Base-by-base conservation (phyloP, 2,329 filamentous ascomycete genomes). In the Diaporthe sp. region DNA sequence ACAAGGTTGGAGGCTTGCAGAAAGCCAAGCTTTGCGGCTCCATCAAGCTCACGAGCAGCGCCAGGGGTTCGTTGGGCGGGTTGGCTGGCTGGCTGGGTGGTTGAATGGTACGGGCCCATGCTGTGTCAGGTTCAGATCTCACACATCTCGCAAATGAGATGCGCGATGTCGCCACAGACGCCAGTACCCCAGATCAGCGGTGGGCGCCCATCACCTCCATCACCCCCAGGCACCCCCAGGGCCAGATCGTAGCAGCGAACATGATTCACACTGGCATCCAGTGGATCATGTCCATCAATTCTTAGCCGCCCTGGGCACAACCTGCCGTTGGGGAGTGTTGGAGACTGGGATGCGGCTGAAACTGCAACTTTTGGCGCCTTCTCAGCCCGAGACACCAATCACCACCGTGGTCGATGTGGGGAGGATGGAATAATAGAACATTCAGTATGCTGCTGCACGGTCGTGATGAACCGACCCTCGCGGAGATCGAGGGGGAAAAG, bases 341-440 rank as follows among this genome's bases (percentile, higher is more conserved):
- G 60, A 53, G 70, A 63, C 31, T 44, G 31, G 57, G 53, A 42
- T 39, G 70, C 28, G 25, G 51, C 60, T 75, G 74, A 75, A 73
- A 75, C 74, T 61, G 51, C 42, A 61, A 63, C 44, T 37, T 73
- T 72, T 70, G 60, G 53, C 51, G 70, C 67, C 34, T 34, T 60
- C 28, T 57, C 60, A 57, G 28, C 37, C 42, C 57, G 70, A 57
- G 71, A 73, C 71, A 61, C 51, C 44, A 71, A 34, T 34, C 57
- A 53, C 15, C 20, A 51, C 31, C 39, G 53, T n/a, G 28, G 72
- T 74, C 71, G 25, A 1, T 42, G 49, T 70, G 65, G 65, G 60
- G 47, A 51, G 28, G 22, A n/a, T 34, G 61, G 61, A 51, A 51
- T 2, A 49, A 65, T 49, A 47, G 39, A 47, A 47, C 13, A 57